These are phyloP conservation scores for Phellopilus nigrolimitatus DNA, from an alignment of 1,284 basidiomycete species.

Conservation along the genomic window DNA sequence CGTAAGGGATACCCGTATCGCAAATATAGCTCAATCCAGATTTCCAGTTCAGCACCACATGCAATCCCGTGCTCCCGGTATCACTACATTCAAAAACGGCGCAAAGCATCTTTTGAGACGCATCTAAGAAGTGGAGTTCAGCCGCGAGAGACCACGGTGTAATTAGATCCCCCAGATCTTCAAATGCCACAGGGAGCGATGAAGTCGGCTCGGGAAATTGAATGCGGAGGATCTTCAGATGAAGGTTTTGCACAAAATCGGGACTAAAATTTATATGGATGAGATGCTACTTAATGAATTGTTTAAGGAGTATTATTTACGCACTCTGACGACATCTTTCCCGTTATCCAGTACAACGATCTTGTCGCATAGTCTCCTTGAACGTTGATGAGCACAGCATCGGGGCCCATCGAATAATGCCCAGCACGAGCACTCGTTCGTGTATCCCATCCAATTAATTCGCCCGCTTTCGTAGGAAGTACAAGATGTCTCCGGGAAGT, in stretches of 20 bases:
- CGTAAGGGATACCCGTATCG: conserved; percentile 18
- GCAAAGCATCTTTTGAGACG: conserved; percentile 18
- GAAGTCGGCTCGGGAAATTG: conserved; percentile 20
- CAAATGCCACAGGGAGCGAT: conserved; percentile 10
- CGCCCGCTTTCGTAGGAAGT: conserved; percentile 17
- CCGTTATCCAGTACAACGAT: conserved; percentile 21
- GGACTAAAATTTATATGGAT: neutral
- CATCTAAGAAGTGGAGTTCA: conserved; percentile 19
- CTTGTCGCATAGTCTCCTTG: conserved; percentile 17
- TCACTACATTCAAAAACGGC: conserved; percentile 14
- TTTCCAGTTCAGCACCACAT: conserved; percentile 18
- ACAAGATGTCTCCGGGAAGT: conserved; percentile 18
- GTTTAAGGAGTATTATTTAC: conserved; percentile 1
- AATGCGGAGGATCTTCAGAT: conserved; percentile 17
- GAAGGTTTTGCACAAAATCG: conserved; percentile 10
- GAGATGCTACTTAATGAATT: neutral
- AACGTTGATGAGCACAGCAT: conserved; percentile 18
- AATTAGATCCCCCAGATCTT: conserved; percentile 14
- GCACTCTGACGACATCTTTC: conserved; percentile 17
- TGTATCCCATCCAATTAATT: conserved; percentile 18
- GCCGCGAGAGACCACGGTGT: conserved; percentile 17
- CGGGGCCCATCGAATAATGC: conserved; percentile 13
- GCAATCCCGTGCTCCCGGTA: conserved; percentile 11
- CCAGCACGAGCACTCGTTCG: conserved; percentile 6
- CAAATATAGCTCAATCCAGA: conserved; percentile 14